phyloP scores from a whole-genome alignment of 2,329 filamentous ascomycete species.

The Penicillium sp. region DNA sequence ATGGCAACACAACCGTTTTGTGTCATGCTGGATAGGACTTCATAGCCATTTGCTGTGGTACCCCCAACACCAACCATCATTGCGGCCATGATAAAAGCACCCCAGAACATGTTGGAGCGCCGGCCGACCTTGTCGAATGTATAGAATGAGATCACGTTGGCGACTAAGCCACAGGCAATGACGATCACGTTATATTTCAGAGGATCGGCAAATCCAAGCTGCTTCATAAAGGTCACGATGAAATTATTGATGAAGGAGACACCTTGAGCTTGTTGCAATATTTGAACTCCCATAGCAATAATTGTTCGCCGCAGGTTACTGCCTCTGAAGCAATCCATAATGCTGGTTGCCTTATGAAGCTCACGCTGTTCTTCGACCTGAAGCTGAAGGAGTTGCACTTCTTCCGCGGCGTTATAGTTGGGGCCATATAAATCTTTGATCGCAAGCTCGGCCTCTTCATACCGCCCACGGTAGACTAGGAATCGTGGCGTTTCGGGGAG shows the following conservation, averaged over 20 bases:
- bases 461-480: constrained; percentile 6
- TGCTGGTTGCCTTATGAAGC: constrained; percentile 4
- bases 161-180: constrained; percentile 8
- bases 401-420: constrained; percentile 4
- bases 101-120: constrained; percentile 7
- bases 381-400: constrained; percentile 7
- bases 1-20: constrained; percentile 17
- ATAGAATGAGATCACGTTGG: constrained; percentile 14
- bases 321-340: constrained; percentile 14
- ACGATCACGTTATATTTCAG: constrained; percentile 11
- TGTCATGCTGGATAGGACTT: constrained; percentile 10
- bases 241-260: constrained; percentile 20
- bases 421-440: constrained; percentile 8
- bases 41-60: constrained; percentile 6
- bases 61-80: constrained; percentile 10
- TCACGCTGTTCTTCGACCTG: constrained; percentile 8
- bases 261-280: constrained; percentile 21
- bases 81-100: constrained; percentile 10
- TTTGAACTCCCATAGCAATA: constrained; percentile 15
- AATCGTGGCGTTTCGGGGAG: constrained; percentile 11
- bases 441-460: constrained; percentile 3
- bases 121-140: constrained; percentile 13
- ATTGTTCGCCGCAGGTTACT: constrained; percentile 10
- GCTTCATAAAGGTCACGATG: constrained; percentile 17
- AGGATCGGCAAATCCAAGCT: constrained; percentile 14